These are phyloP conservation scores for Sphagnum contortum DNA, from an alignment of 225 moss, liverwort and hornwort species.

Conservation along the genomic window DNA sequence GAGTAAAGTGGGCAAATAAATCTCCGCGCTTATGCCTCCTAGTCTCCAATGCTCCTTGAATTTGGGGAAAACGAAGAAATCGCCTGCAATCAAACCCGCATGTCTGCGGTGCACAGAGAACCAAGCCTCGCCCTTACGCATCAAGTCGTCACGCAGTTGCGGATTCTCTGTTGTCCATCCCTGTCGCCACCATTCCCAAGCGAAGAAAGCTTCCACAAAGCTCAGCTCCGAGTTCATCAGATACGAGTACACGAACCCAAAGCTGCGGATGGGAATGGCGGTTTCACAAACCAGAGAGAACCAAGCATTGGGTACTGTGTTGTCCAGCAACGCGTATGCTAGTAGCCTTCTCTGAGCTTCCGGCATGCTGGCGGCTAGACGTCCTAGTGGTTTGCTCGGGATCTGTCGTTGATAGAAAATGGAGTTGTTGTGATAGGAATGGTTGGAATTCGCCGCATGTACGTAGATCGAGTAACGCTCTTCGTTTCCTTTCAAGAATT, in stretches of 20 bases:
- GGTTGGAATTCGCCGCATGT: conserved; percentile 10
- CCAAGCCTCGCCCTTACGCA: conserved; percentile 39
- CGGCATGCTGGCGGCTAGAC: conserved; percentile 14
- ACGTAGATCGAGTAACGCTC: conserved; percentile 20
- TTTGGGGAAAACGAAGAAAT: conserved; percentile 15
- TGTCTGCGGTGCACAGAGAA: conserved; percentile 21
- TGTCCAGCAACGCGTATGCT: conserved; percentile 24
- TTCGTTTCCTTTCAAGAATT: conserved; percentile 23
- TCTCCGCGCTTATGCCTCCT: conserved; percentile 14
- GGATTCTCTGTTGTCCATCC: conserved; percentile 1
- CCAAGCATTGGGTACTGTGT: conserved; percentile 21
- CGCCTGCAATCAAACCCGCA: conserved; percentile 12
- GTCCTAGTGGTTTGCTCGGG: conserved; percentile 8
- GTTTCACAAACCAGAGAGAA: conserved; percentile 22
- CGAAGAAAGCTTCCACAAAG: conserved; percentile 23
- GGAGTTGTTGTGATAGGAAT: conserved; percentile 8
- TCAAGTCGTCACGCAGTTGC: background rate
- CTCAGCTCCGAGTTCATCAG: conserved; percentile 16
- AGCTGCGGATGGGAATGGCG: conserved; percentile 25
- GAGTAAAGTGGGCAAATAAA: conserved; percentile 28
- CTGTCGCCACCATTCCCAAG: background rate
- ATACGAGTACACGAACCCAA: conserved; percentile 20
- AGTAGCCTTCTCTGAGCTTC: conserved; percentile 16
- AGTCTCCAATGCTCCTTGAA: conserved; percentile 8
- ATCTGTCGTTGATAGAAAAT: conserved; percentile 27